These are phyloP conservation scores for Cairneyella variabilis DNA, from an alignment of 495 filamentous ascomycete genomes.

Conservation along the genomic window DNA sequence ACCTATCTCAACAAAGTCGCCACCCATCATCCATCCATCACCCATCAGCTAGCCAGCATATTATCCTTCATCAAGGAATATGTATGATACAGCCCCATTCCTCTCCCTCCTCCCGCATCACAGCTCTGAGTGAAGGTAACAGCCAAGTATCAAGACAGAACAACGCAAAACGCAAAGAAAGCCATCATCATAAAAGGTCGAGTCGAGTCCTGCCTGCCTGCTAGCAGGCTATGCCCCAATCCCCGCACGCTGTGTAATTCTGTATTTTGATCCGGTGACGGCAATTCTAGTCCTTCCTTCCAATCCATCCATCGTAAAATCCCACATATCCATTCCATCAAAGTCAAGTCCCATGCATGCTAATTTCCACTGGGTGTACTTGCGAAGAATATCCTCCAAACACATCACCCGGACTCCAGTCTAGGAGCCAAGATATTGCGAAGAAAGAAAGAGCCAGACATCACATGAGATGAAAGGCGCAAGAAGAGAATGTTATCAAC, in stretches of 20 bases:
- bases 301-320: constrained; percentile 1
- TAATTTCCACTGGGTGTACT: background rate
- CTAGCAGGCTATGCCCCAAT: no score
- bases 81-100: background rate
- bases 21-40: background rate
- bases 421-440: background rate
- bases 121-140: no score
- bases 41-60: no score
- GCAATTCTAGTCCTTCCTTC: constrained; percentile 9
- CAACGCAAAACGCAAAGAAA: background rate
- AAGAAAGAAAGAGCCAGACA: background rate
- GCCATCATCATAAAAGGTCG: background rate
- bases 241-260: background rate
- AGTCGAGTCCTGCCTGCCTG: no score
- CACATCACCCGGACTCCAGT: background rate
- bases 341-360: constrained; percentile 1
- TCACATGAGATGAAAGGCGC: no score
- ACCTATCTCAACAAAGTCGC: background rate
- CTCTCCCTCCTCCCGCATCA: background rate
- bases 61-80: background rate
- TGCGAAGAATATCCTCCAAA: background rate
- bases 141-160: no score
- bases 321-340: no score
- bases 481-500: constrained; percentile 22
- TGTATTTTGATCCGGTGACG: constrained; percentile 23